A percentile compares a stretch with the other conserved stretches of the same genome.
Conservation (phyloP, 2,329 filamentous ascomycete genomes). For the Clonostachys rosea region DNA sequence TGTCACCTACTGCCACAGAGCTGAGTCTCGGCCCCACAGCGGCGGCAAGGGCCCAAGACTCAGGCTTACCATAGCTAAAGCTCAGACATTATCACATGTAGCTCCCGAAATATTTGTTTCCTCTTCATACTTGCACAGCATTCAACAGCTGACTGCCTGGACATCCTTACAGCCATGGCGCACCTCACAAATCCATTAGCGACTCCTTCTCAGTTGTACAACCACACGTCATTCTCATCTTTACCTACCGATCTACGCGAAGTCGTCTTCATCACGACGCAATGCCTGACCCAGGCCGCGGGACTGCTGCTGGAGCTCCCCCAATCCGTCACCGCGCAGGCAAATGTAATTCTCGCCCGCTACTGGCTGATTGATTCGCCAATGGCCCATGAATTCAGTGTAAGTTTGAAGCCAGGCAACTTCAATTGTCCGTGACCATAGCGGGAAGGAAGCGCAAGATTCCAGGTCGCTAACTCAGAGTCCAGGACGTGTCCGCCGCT, state of each 20-base stretch:
- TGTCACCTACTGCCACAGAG: too few species aligned
- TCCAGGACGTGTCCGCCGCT: slow-evolving; percentile 75
- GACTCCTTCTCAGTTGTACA: slow-evolving; percentile 64
- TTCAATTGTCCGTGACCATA: background rate
- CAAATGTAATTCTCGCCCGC: slow-evolving; percentile 75
- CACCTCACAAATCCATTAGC: slow-evolving; percentile 69
- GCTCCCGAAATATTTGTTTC: too few species aligned
- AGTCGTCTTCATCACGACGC: slow-evolving; percentile 65
- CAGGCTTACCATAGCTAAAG: too few species aligned
- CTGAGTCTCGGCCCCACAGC: too few species aligned
- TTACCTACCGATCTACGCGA: slow-evolving; percentile 68
- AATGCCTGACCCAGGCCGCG: slow-evolving; percentile 71
- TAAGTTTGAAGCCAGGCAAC: slow-evolving; percentile 15
- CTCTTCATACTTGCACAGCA: too few species aligned
- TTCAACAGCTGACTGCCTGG: too few species aligned
- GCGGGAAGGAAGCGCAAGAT: too few species aligned
- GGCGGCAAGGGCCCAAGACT: too few species aligned
- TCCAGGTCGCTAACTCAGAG: too few species aligned
- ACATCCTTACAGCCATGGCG: slow-evolving; percentile 33
- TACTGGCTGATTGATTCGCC: slow-evolving; percentile 66
- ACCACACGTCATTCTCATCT: slow-evolving; percentile 47
- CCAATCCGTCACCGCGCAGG: slow-evolving; percentile 80
- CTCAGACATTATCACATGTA: too few species aligned
- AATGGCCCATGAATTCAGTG: slow-evolving; percentile 54
- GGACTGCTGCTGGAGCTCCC: slow-evolving; percentile 79